Base-by-base conservation (phyloP, 2,329 filamentous ascomycete species). In the Pseudogymnoascus sp. region DNA sequence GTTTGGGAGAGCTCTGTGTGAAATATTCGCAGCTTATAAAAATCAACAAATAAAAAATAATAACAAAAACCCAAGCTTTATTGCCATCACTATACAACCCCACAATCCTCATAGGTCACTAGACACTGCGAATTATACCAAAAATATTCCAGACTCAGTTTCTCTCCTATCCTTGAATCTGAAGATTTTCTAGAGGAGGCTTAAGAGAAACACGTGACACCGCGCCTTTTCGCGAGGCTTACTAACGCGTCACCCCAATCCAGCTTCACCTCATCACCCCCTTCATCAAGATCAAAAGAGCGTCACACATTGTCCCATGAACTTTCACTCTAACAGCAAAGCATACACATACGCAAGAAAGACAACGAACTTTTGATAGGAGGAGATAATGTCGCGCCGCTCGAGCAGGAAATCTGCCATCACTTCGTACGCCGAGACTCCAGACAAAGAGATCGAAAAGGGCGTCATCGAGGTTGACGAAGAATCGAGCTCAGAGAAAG, bases 351-450 rank as follows among this genome's bases (percentile, higher is more conserved):
- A 19, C 17, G 4, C 37, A 44, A 23, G 17, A 44, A 11, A 5
- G 42, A 46, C 23, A 23, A 3, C 10, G 19, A 7, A 44, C 10
- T 15, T 46, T 15, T 15, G 11, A 21, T 13, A 23, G 11, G 42
- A 23, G 11, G 19, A 23, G 19, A 46, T 46, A 59, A 72, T 72
- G 70, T 65, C 69, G 67, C 69, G 67, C 64, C 68, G 67, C 66
- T 65, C 65, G 7, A 67, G 63, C 23, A 67, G 65, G 21, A 70
- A 67, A 53, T 46, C 59, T 15, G 66, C 67, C 31, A 61, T 15
- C 7, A 15, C 50, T 26, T 21, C 46, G 19, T 59, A 64, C 23
- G 33, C 53, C 40, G 62, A 66, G n/a, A 31, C 13, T 3, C 31
- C 33, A 50, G 63, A 64, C 10, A 66, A 64, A 37, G 42, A 61